Evolutionary conservation across 192 early-diverging fungal genomes (phyloP).

Genomic region (Spizellomyces punctatus): DNA sequence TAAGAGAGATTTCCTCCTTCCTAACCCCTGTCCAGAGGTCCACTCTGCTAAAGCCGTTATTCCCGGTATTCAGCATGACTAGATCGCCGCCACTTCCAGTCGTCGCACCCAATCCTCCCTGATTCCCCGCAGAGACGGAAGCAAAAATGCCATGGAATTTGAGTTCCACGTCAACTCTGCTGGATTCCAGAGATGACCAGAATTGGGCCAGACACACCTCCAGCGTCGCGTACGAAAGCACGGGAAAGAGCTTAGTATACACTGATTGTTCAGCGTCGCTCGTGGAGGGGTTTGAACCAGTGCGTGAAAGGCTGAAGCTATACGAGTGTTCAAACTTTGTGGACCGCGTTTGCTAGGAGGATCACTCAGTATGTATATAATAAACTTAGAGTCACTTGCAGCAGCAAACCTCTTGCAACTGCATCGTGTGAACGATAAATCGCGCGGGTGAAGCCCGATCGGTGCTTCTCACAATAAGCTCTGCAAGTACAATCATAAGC

Average conservation of each 20-base stretch:
- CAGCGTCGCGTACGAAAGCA: conserved; percentile 70
- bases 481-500: conserved; percentile 30
- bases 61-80: conserved; percentile 38
- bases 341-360: conserved; percentile 56
- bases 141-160: conserved; percentile 78
- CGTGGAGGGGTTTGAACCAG: conserved; percentile 50
- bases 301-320: conserved; percentile 56
- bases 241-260: conserved; percentile 55
- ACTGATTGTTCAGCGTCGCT: conserved; percentile 30
- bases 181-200: conserved; percentile 79
- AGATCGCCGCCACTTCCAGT: conserved; percentile 37
- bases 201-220: conserved; percentile 87
- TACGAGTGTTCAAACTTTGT: conserved; percentile 61
- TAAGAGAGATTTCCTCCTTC: conserved; percentile 65
- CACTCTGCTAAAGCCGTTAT: conserved; percentile 67
- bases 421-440: conserved; percentile 73
- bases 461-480: conserved; percentile 33
- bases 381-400: not conserved
- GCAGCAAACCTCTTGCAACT: conserved; percentile 61
- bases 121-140: conserved; percentile 43
- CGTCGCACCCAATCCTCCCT: conserved; percentile 21
- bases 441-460: conserved; percentile 56
- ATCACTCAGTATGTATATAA: conserved; percentile 2
- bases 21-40: conserved; percentile 73
- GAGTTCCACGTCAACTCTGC: conserved; percentile 68